Base-by-base conservation (phyloP, 2,329 filamentous ascomycete species). In the Rutstroemia sp. region DNA sequence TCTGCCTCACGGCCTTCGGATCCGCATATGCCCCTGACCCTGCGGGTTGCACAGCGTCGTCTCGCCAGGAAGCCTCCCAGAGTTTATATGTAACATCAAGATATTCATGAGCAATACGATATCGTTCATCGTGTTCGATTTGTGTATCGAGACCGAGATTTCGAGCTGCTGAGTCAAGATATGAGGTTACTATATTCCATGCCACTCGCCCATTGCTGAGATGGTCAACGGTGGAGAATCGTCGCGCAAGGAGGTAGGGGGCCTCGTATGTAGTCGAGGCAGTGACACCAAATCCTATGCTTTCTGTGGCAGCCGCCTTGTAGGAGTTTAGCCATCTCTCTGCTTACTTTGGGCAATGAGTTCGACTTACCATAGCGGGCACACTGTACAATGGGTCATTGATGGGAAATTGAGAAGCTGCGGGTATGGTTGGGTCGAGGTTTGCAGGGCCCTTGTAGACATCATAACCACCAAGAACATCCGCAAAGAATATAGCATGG, bases 361-460 rank as follows among this genome's bases (percentile, higher is more conserved):
- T 12, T 7, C 10, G 9, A 49, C 52, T 83, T 0, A 84, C 84
- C 83, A 88, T 86, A 2, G 84, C 83, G 2, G 83, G 76, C 0
- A 88, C 74, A 2, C 83, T 76, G 1, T 79, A 77, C 1, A 88
- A 65, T 0, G 84, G 84, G 66, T 88, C 84, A 58, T 86, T 87
- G n/a, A 87, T 81, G 0, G 85, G 85, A 78, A 82, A 88, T 68
- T 88, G 85, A 0, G 84, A 82, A 1, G 82, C 85, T 0, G 82
- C 80, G 0, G 76, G 68, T 49, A 86, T 78, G 0, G 83, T 81
- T 0, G 84, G 78, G 3, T 78, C 76, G 2, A 87, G 73, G 58
- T 80, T 84, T 4, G 73, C 70, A 0, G 80, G 80, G 0, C 82
- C 78, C 58, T 82, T 81, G 70, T 87, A 88, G 4, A 88, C 83